Evolutionary conservation across 2,329 filamentous ascomycete genomes (phyloP), one percentile per base, ranked within the genome.

Genomic region (Fusarium pseudograminearum): DNA sequence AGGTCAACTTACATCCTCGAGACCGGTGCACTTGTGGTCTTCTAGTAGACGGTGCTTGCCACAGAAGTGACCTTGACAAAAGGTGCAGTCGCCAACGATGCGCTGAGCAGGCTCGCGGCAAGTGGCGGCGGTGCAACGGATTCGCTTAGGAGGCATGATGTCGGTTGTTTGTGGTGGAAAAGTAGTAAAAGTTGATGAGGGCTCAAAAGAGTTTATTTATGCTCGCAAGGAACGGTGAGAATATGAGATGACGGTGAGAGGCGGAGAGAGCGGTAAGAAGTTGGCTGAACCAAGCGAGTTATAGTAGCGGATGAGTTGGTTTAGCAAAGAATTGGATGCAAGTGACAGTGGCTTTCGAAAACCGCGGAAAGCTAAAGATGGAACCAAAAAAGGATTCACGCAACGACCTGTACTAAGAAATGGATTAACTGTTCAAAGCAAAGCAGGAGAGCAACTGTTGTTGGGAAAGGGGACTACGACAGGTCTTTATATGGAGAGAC

Each of bases 81-180:
- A 98, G 66, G 90, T 91, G 83, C 96, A 99, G 84, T 98, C 95
- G 57, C 96, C 96, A 63, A 98, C 93, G 76, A 99, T 98, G 71
- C 93, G 91, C 81, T 98, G 94, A 18, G 94, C 94, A 31, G 88
- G 87, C 74, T 93, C 90, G 78, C 90, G 93, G 89, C 96, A 98
- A 74, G 94, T 90, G 82, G 95, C 94, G 84, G 93, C 94, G 71
- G 87, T 91, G 86, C 96, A 98, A 75, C 92, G 90, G 74, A 91
- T 89, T 86, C 92, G 93, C 83, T 91, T 93, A 67, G 90, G 86
- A 69, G 90, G 87, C 87, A 90, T 90, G 72, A 56, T 81, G 77
- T 70, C 46, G 58, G 63, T 58, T 22, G 53, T 59, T 48, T 47
- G 56, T 56, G 24, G 30, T 61, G 20, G 10, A 12, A 38, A 57